phyloP scores from a whole-genome alignment of 345 rosid genomes.

The Populus nigra region DNA sequence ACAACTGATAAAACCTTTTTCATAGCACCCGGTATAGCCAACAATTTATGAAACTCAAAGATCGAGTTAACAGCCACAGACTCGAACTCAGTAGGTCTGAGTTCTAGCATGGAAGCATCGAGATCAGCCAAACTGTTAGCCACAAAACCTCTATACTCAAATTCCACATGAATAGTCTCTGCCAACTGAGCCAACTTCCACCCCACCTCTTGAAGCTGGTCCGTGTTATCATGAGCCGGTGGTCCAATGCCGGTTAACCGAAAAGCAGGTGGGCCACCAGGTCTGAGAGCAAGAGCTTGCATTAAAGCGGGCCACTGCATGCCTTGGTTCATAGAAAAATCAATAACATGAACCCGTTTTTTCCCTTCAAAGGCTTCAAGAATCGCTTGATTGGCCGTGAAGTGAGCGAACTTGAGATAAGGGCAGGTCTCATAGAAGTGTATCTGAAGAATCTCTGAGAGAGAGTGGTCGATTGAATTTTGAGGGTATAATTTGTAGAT shows the following conservation, averaged over 20 bases:
- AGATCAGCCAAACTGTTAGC: slow-evolving; percentile 77
- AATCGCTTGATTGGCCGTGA: slow-evolving; percentile 83
- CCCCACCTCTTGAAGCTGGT: slow-evolving; percentile 66
- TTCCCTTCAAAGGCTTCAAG: slow-evolving; percentile 70
- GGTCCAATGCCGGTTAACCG: slow-evolving; percentile 83
- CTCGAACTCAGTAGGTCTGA: slow-evolving; percentile 53
- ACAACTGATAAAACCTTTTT: slow-evolving; percentile 62
- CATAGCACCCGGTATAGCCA: slow-evolving; percentile 60
- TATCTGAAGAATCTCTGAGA: slow-evolving; percentile 64
- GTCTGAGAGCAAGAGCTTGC: slow-evolving; percentile 74
- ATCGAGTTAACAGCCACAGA: slow-evolving; percentile 80
- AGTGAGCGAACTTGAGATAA: slow-evolving; percentile 80
- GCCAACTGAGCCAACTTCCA: slow-evolving; percentile 78
- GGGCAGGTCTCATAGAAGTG: slow-evolving; percentile 86
- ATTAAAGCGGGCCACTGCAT: slow-evolving; percentile 89
- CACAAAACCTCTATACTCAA: slow-evolving; percentile 75
- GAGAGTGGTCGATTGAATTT: slow-evolving; percentile 42
- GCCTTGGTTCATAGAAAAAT: slow-evolving; percentile 69
- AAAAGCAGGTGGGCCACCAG: slow-evolving; percentile 73
- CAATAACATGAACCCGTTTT: slow-evolving; percentile 62
- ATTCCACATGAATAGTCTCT: slow-evolving; percentile 58
- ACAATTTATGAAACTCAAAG: slow-evolving; percentile 66
- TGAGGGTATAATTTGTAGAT: slow-evolving; percentile 54
- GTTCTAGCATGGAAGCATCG: slow-evolving; percentile 66
- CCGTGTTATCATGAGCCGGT: slow-evolving; percentile 56